A percentile compares a stretch with the other conserved stretches of the same genome.
Conservation (phyloP, 768 basidiomycete genomes). For the Collybiopsis luxurians region DNA sequence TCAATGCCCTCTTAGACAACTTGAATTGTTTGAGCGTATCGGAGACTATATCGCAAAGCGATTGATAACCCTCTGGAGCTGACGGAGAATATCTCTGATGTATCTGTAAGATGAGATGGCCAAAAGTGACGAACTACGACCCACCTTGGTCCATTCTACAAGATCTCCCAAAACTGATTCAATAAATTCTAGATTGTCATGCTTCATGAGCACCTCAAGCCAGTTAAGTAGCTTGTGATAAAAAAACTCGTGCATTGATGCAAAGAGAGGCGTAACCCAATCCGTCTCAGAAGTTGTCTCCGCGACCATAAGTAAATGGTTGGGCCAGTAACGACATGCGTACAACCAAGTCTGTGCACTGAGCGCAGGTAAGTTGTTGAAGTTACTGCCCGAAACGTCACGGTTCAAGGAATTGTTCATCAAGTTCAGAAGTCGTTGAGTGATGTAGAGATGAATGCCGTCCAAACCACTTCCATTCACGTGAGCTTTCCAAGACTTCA, state of each 20-base stretch:
- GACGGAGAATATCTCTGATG: not conserved
- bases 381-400: not conserved
- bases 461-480: too few species aligned
- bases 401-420: not conserved
- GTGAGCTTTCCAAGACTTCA: not conserved
- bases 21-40: not conserved
- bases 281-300: not conserved
- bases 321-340: constrained; percentile 3
- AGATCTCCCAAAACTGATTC: not conserved
- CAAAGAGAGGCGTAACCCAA: not conserved
- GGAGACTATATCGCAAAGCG: not conserved
- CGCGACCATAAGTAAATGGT: not conserved
- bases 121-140: not conserved
- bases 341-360: not conserved
- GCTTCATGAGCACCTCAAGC: not conserved
- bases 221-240: not conserved
- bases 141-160: not conserved
- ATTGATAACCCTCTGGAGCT: not conserved
- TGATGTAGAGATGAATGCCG: not conserved
- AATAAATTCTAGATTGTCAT: not conserved
- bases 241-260: not conserved
- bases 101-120: not conserved
- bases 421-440: not conserved
- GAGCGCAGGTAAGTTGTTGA: not conserved
- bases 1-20: not conserved